These are phyloP conservation scores for Lactuca sativa DNA, from an alignment of 129 eudicot species.

Conservation along the genomic window DNA sequence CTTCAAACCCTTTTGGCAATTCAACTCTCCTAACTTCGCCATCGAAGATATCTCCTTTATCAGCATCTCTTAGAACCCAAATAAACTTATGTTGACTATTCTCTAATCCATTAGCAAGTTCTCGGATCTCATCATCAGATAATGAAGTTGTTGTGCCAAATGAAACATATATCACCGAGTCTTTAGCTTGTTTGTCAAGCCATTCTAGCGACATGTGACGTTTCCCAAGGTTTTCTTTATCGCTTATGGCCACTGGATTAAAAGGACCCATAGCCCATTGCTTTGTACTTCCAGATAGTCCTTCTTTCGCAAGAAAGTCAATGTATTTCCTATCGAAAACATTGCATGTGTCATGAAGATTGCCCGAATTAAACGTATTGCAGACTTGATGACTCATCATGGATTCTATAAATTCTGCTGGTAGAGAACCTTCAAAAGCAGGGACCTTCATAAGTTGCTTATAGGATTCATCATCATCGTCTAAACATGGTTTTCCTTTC, in stretches of 20 bases:
- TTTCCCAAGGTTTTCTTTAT: not conserved
- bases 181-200: conserved; percentile 47
- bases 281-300: conserved; percentile 1
- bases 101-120: conserved; percentile 57
- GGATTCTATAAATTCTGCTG: conserved; percentile 10
- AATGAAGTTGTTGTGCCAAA: conserved; percentile 59
- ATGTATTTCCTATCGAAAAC: conserved; percentile 33
- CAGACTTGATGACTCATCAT: not conserved
- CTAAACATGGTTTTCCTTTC: conserved; percentile 27
- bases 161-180: conserved; percentile 46
- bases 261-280: conserved; percentile 58
- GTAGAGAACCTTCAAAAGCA: conserved; percentile 18
- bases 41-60: conserved; percentile 44
- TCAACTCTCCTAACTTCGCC: conserved; percentile 28
- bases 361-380: conserved; percentile 19
- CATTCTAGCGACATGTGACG: conserved; percentile 40
- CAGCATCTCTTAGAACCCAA: conserved; percentile 73
- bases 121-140: conserved; percentile 41
- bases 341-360: conserved; percentile 28
- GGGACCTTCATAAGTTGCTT: conserved; percentile 25
- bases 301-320: conserved; percentile 28
- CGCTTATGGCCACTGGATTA: conserved; percentile 31
- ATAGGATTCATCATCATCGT: conserved; percentile 25
- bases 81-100: conserved; percentile 53
- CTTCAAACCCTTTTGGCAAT: conserved; percentile 55